Conservation (phyloP, 495 filamentous ascomycete species). For the Pyrenula aspistea region DNA sequence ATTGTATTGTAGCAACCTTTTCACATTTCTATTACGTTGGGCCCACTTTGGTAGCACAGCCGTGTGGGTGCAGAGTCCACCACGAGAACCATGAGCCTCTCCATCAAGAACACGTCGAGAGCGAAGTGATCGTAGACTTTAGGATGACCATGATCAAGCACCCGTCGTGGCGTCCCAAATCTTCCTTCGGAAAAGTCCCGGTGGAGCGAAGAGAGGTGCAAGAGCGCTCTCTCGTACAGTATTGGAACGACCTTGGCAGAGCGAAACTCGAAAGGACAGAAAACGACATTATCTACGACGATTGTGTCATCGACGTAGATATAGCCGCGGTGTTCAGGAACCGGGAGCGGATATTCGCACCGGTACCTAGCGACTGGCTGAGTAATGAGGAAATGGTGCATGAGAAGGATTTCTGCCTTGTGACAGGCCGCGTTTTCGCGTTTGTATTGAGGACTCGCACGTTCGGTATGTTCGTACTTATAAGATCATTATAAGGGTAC, state of each 20-base stretch:
- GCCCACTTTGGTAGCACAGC: slow-evolving; percentile 16
- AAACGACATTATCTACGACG: slow-evolving; percentile 12
- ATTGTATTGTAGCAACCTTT: slow-evolving; percentile 7
- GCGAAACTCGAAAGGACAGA: neutral
- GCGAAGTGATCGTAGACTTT: neutral
- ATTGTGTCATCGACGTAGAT: slow-evolving; percentile 12
- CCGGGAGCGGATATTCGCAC: neutral
- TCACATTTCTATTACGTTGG: slow-evolving; percentile 31
- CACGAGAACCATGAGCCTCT: neutral
- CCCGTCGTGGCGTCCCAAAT: neutral
- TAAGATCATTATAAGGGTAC: neutral
- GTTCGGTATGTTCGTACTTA: slow-evolving; percentile 13
- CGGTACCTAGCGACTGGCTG: neutral
- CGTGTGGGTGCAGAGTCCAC: neutral
- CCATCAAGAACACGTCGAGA: neutral
- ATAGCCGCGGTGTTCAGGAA: slow-evolving; percentile 11
- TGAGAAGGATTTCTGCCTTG: slow-evolving; percentile 24
- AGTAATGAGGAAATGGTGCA: slow-evolving; percentile 5
- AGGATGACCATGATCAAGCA: neutral
- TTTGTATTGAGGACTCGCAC: slow-evolving; percentile 28
- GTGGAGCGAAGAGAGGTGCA: neutral
- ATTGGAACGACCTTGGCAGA: neutral
- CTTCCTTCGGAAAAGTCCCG: neutral
- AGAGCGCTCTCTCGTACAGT: neutral
- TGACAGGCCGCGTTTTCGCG: slow-evolving; percentile 27